Evolutionary conservation across 345 rosid genomes (phyloP).

Genomic region (Noccaea bulbosa): DNA sequence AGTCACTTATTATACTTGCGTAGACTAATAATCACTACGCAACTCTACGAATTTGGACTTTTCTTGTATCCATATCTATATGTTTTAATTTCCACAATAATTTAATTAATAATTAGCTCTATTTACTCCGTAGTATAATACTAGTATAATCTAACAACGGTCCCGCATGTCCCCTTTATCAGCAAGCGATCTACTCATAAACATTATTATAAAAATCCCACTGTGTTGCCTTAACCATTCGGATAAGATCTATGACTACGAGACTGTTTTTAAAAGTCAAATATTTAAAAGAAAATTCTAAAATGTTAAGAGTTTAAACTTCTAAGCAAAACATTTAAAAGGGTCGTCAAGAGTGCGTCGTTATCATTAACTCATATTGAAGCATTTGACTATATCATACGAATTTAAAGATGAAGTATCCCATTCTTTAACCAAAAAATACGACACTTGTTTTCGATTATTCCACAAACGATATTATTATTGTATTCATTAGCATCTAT

Average conservation of each 20-base stretch:
- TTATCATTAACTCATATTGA: slow-evolving; percentile 14
- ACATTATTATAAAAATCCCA: slow-evolving; percentile 12
- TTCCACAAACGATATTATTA: slow-evolving; percentile 20
- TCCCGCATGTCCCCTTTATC: slow-evolving; percentile 30
- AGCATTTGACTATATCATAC: slow-evolving; percentile 15
- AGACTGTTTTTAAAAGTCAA: slow-evolving; percentile 22
- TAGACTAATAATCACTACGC: slow-evolving; percentile 32
- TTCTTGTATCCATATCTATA: slow-evolving; percentile 8
- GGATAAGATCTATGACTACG: slow-evolving; percentile 38
- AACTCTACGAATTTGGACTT: slow-evolving; percentile 31
- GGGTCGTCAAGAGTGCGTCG: slow-evolving; percentile 27
- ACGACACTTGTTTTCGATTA: slow-evolving; percentile 21
- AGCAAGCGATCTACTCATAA: slow-evolving; percentile 15
- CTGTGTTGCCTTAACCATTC: slow-evolving; percentile 1
- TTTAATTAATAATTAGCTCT: not conserved
- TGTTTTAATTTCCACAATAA: not conserved
- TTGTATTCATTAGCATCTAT: slow-evolving; percentile 1
- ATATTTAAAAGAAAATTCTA: not conserved
- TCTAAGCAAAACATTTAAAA: slow-evolving; percentile 6
- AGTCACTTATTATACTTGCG: slow-evolving; percentile 11
- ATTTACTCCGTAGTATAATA: slow-evolving; percentile 9
- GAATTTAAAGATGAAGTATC: slow-evolving; percentile 6
- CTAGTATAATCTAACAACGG: slow-evolving; percentile 33
- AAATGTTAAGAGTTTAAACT: slow-evolving; percentile 7
- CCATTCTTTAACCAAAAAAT: slow-evolving; percentile 22